Base-by-base conservation (phyloP, 495 filamentous ascomycete species). In the Podospora anserina region DNA sequence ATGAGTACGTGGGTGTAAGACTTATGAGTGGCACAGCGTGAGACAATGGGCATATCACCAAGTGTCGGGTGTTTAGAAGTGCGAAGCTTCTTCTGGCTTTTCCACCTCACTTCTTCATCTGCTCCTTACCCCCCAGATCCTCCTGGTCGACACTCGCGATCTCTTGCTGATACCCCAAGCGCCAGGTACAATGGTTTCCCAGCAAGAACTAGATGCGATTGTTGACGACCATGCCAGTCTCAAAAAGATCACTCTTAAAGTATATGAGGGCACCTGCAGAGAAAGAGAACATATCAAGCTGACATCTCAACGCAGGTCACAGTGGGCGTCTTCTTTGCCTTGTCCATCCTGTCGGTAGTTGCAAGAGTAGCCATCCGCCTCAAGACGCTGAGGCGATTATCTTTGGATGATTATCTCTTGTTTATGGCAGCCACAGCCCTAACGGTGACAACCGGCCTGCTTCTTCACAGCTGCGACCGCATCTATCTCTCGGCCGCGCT, bases 241-340 rank as follows among this genome's bases (percentile, higher is more conserved):
- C 59, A 27, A 61, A 5, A 61, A 61, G 23, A 18, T 0, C 6
- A 18, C 59, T 18, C 27, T 61, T 20, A 27, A 61, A 27, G 59
- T 61, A 61, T 27, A 26, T 27, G 5, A 27, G 23, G 5, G 7
- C 23, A 7, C 7, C 59, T 32, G 26, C 5, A 13, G 2, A 6
- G 16, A 23, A 23, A 23, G 28, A 7, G 4, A 30, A 7, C 0
- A 30, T 7, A 18, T 30, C 11, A 61, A 18, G 5, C 23, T 32
- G 7, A 28, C 9, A 61, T 7, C 7, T 61, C 39, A 30, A 69
- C 75, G 71, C 16, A 75, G 61, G 18, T 69, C 23, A 55, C 75
- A 44, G 75, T 77, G 13, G 70, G 69, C 26, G 76, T 76, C 63
- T 77, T 77, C 26, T 54, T 67, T 65, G 69, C 70, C 39, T 67